A percentile compares a stretch with the other conserved stretches of the same genome.
Evolutionary conservation across 2,329 filamentous ascomycete species (phyloP).

Genomic region (Chlorencoelia australis): DNA sequence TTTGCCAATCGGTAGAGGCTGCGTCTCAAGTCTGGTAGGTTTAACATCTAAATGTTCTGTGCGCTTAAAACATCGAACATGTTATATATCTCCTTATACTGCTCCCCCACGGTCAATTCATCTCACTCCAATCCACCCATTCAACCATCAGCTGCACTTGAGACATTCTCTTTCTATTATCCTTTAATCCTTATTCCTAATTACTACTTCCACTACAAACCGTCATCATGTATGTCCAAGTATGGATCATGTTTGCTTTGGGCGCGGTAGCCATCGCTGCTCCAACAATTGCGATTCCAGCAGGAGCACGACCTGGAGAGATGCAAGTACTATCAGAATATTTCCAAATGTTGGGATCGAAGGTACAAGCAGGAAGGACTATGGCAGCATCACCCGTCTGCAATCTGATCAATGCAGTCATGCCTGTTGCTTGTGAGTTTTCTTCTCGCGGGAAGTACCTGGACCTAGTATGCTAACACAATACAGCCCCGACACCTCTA

Average conservation of each 20-base stretch:
- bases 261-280: constrained; percentile 34
- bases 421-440: constrained; percentile 40
- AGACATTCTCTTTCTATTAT: constrained; percentile 2
- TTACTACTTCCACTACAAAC: constrained; percentile 5
- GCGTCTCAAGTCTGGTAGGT: too few species aligned
- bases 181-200: constrained; percentile 4
- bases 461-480: constrained; percentile 8
- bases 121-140: constrained; percentile 4
- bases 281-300: constrained; percentile 18
- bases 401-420: constrained; percentile 41
- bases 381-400: constrained; percentile 37
- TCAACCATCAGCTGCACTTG: constrained; percentile 2
- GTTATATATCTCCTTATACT: too few species aligned
- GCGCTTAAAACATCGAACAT: neutral
- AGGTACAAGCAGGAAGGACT: constrained; percentile 39
- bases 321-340: constrained; percentile 42
- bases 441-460: constrained; percentile 19
- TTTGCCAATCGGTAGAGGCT: constrained; percentile 4
- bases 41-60: too few species aligned
- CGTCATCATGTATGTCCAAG: constrained; percentile 39
- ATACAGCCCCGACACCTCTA: constrained; percentile 45
- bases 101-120: too few species aligned
- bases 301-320: constrained; percentile 16
- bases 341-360: constrained; percentile 49
- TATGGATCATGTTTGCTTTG: constrained; percentile 37